Conservation (phyloP, 805 yeast genomes). For the Helenozyma baotianmanensis region DNA sequence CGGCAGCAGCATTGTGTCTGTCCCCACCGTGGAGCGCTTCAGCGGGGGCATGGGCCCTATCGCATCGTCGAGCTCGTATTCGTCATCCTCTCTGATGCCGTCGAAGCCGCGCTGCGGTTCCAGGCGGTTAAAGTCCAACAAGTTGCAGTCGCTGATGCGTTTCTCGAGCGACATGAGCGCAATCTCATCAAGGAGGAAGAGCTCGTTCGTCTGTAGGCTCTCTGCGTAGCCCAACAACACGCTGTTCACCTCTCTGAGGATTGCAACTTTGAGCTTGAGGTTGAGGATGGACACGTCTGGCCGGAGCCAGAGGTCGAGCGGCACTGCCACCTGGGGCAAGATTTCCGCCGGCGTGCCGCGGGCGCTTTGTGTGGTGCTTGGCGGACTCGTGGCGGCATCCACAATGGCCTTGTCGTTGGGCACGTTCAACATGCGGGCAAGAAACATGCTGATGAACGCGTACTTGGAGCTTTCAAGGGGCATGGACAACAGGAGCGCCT, state of each 20-base stretch:
- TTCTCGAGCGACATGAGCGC: slow-evolving; percentile 27
- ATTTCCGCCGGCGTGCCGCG: slow-evolving; percentile 17
- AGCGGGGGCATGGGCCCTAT: slow-evolving; percentile 1
- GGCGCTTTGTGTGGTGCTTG: neutral
- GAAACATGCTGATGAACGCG: slow-evolving; percentile 22
- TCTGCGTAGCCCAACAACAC: slow-evolving; percentile 17
- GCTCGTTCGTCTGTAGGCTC: slow-evolving; percentile 13
- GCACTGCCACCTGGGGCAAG: slow-evolving; percentile 30
- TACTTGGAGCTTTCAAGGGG: slow-evolving; percentile 25
- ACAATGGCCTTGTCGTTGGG: slow-evolving; percentile 14
- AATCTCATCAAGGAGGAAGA: slow-evolving; percentile 21
- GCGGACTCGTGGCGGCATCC: slow-evolving; percentile 2
- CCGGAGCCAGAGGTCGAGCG: slow-evolving; percentile 34
- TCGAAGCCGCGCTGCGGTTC: slow-evolving; percentile 3
- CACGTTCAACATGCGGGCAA: slow-evolving; percentile 22
- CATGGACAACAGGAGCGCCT: slow-evolving; percentile 22
- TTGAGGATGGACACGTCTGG: slow-evolving; percentile 28
- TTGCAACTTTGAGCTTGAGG: slow-evolving; percentile 26
- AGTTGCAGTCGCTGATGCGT: slow-evolving; percentile 28
- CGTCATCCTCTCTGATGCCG: slow-evolving; percentile 8
- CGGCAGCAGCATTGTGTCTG: too few relatives aligned
- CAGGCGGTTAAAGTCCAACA: slow-evolving; percentile 13
- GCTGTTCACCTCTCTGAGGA: slow-evolving; percentile 29
- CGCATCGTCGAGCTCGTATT: slow-evolving; percentile 7
- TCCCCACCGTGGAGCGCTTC: neutral